Conservation (phyloP, 2,329 filamentous ascomycete genomes). For the Fusarium tupiense region DNA sequence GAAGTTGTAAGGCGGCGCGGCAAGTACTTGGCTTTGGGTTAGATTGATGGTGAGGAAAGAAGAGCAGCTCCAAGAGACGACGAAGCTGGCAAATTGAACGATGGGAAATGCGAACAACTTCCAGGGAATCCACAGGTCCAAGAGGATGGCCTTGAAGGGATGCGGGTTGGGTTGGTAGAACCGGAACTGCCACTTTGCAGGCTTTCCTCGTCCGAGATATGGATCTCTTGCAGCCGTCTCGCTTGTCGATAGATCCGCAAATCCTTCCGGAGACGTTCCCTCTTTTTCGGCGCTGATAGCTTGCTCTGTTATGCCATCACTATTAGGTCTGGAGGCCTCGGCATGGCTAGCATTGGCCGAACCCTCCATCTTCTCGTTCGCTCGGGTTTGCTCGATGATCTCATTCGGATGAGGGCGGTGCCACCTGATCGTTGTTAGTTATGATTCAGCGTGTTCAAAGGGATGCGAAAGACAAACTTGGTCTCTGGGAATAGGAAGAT, state of each 20-base stretch:
- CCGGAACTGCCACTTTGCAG: neutral
- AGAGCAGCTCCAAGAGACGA: neutral
- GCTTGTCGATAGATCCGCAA: neutral
- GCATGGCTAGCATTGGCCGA: neutral
- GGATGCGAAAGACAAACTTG: neutral
- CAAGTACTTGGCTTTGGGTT: neutral
- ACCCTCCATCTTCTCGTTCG: neutral
- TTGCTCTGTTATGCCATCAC: neutral
- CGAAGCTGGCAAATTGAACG: neutral
- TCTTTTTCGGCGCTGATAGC: neutral
- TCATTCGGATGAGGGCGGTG: neutral
- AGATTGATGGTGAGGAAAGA: neutral
- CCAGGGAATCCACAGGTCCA: neutral
- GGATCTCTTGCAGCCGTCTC: neutral
- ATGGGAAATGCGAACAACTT: neutral
- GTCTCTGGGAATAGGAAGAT: neutral
- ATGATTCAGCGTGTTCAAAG: rapidly evolving
- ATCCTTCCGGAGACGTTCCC: neutral
- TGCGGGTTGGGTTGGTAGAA: neutral
- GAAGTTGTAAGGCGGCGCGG: neutral
- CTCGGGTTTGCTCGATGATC: neutral
- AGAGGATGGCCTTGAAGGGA: neutral
- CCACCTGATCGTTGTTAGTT: neutral
- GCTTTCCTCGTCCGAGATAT: neutral
- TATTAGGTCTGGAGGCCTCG: neutral